These are phyloP conservation scores for Mrakia hoshinonis DNA, from an alignment of 768 basidiomycete genomes.

Conservation along the genomic window DNA sequence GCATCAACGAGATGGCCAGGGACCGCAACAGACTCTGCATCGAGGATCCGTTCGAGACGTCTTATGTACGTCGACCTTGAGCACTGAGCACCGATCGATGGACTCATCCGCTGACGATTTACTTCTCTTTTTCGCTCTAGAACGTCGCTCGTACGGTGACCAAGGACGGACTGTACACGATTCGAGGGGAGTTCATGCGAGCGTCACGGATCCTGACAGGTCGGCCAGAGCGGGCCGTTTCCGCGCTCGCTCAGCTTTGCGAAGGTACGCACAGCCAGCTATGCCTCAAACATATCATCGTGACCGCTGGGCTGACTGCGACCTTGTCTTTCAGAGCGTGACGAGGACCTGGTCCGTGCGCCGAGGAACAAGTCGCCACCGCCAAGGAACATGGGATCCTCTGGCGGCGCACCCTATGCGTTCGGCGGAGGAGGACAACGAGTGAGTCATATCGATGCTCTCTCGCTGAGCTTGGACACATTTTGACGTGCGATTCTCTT, in stretches of 20 bases:
- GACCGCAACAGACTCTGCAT: slow-evolving; percentile 94
- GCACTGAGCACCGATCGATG: neutral
- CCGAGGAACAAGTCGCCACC: slow-evolving; percentile 22
- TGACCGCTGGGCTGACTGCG: neutral
- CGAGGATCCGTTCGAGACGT: slow-evolving; percentile 96
- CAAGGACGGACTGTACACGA: slow-evolving; percentile 93
- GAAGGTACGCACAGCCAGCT: slow-evolving; percentile 49
- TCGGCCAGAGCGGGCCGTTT: slow-evolving; percentile 69
- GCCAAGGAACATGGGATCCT: neutral
- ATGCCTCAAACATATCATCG: too few species aligned
- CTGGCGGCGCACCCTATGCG: neutral
- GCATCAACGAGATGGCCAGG: slow-evolving; percentile 46
- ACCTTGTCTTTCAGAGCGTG: neutral
- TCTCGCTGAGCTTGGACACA: neutral
- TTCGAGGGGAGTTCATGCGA: slow-evolving; percentile 97
- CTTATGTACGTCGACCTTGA: slow-evolving; percentile 46
- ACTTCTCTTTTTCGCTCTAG: neutral
- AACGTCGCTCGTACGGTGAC: slow-evolving; percentile 96
- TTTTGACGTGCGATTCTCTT: neutral
- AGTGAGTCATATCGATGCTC: neutral
- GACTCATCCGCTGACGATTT: neutral
- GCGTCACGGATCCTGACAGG: slow-evolving; percentile 73
- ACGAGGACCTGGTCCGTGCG: slow-evolving; percentile 14
- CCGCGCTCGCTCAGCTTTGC: slow-evolving; percentile 79
- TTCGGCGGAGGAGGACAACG: slow-evolving; percentile 3